Evolutionary conservation across 208 protist genomes (phyloP), one percentile per base, ranked within the genome.

Genomic region (Wallacemonas sp.): DNA sequence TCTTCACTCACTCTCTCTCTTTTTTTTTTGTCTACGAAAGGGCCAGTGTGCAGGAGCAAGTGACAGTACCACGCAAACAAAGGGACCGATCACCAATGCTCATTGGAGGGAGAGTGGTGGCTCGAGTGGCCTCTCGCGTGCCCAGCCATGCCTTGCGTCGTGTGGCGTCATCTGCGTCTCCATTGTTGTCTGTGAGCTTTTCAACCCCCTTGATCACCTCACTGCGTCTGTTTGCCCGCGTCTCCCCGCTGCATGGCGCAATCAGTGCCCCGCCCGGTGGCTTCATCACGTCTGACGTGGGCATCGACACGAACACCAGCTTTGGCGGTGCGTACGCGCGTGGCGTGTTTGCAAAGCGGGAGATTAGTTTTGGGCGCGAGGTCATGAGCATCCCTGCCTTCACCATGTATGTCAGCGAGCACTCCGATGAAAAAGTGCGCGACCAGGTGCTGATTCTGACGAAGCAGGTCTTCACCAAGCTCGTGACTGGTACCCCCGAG

Each of bases 311-410:
- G 73, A 90, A 86, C 49, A 71, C 81, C 12, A 87, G 75, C 46
- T 79, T 88, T 54, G 89, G 89, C 50, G 89, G 89, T 36, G 77
- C 82, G 31, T 92, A 78, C 50, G 82, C 85, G 10, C 85, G 89
- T 49, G 86, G 84, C 25, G 79, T 94, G 28, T 94, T 87, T 66
- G 82, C 89, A 16, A 70, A 68, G 2, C 80, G 85, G 4, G 89
- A 92, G 52, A 91, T 94, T 22, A 76, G 82, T 23, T 94, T 87
- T 62, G 89, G 85, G 2, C 82, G 85, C 16, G 85, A 92, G 65
- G 64, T 94, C 7, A 90, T 94, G 85, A 91, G 87, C 33, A 33
- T 94, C 41, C 89, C 89, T 3, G 85, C 89, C 11, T 91, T 81
- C 46, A 76, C 62, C 62, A 91, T 92, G 82, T 89, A 91, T 73